Evolutionary conservation across 73 alveolate genomes (phyloP), one percentile per base, ranked within the genome.

Genomic region (Symbiodinium pilosum): DNA sequence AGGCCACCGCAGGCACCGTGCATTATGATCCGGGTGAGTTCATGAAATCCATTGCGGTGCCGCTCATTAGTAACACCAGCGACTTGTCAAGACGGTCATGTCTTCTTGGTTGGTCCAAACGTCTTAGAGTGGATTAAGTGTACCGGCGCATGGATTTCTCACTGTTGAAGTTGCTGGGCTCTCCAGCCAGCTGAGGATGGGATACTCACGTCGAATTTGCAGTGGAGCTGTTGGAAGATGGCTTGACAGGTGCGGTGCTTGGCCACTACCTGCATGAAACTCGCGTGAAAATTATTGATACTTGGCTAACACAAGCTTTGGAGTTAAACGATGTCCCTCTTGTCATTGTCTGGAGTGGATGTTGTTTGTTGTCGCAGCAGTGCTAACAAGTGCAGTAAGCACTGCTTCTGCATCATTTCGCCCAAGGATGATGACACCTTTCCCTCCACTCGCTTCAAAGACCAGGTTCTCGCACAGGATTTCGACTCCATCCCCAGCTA

Each of bases 371-470:
- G 24, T 41, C 30, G 32, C 30, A 12, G 21, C 30, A 52, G 12
- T 21, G 12, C 30, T 21, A 52, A 21, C 12, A 16, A 12, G 71
- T 21, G 71, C 21, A 16, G 30, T 12, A 52, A 16, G 12, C 71
- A 21, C 71, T 12, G 30, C 71, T 16, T 21, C 30, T 52, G n/a
- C n/a, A n/a, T n/a, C n/a, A n/a, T n/a, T n/a, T n/a, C n/a, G n/a
- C n/a, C 86, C 30, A 6, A 86, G 93, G 93, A 86, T 21, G 93
- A 86, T 42, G 93, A 86, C 52, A 7, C 64, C 16, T 86, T 86
- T 28, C 93, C 93, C 26, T 86, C 93, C 93, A 86, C 36, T 39
- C 93, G 93, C 34, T 86, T 86, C 93, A 86, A 51, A 32, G 83
- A 51, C 28, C 83, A 86, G 83, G 64, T 86, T 38, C 54, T 30